Base-by-base conservation (phyloP, 2,329 filamentous ascomycete genomes). In the Trichoderma harzianum region DNA sequence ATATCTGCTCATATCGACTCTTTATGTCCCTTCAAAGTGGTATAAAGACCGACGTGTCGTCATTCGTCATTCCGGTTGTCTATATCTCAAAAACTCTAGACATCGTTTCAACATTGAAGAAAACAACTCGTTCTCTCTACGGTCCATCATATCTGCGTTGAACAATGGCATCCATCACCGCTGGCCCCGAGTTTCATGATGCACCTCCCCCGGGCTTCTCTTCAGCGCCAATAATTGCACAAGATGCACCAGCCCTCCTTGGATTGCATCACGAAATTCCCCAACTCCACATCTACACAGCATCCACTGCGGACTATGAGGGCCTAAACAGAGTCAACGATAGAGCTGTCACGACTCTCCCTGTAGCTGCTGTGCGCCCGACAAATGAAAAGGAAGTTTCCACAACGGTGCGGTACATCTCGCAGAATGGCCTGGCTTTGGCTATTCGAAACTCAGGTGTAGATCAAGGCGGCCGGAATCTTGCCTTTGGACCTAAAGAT, bases 401-500 rank as follows among this genome's bases (percentile, higher is more conserved):
- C n/a, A 36, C 61, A 12, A 36, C 53, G 3, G 69, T 71, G 61
- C 51, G 69, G 24, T 47, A 68, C 36, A 63, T 65, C n/a, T 21
- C 60, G 3, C 28, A 58, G 3, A 32, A 65, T 6, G 53, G 60
- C 11, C 7, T 63, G 16, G 16, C 61, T 14, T 39, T 72, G 24
- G 51, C 70, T 11, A 64, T 74, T 16, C 61, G 65, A 24, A 73
- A 70, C n/a, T 69, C 71, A 8, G 70, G 72, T 21, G 71, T 72
- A 24, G 74, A 73, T 26, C 74, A 74, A 11, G 74, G 73, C 21
- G 51, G 63, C 12, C 57, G 58, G 11, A 66, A 69, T 47, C 72
- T 71, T 55, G 69, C 63, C 28, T 72, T 55, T 39, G 67, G 68
- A 7, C 58, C 71, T 10, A 70, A 70, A 24, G 64, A 71, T 26